Base-by-base conservation (phyloP, 371 early-diverging fungal genomes). In the Rhizopus microsporus region DNA sequence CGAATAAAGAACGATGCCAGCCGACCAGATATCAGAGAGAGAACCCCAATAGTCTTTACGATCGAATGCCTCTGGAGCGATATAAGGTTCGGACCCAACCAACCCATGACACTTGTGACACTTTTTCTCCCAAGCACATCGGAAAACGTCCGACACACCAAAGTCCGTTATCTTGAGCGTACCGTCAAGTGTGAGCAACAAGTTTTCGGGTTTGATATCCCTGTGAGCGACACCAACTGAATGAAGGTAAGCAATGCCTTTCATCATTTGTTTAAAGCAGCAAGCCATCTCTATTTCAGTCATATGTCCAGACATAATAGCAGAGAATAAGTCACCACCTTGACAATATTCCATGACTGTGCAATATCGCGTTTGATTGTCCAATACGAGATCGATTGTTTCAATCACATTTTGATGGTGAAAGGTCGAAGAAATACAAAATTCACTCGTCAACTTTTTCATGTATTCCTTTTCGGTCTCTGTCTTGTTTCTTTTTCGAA, bases 121-220 rank as follows among this genome's bases (percentile, higher is more conserved):
- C 23, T 63, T 65, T 46, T 67, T 78, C 64, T 92, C 91, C 86
- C 91, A 93, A 47, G 85, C 81, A 51, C 84, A 87, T 57, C 90
- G 77, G 76, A 94, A 95, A 6, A 97, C 94, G 46, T 92, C 92
- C 2, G 95, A 89, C 7, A 94, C 93, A 39, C 97, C 95, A 86
- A 96, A 99, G 75, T 99, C 97, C 9, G 95, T 93, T 59, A 97
- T 95, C 77, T 99, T 99, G 50, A 98, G 63, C 30, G 81, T 84
- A 50, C 88, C 84, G 12, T 80, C 75, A 3, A 71, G 71, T 49
- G 93, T 93, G 56, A 98, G 65, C 12, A 99, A 70, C 35, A 98
- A 72, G 76, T 99, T 98, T 73, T 98, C 91, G 7, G 90, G 87
- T 60, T 91, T 91, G 59, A 91, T 80, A 57, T 92, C 90, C 35